Evolutionary conservation across 768 basidiomycete species (phyloP).

Genomic region (Sarcodon aspratus): DNA sequence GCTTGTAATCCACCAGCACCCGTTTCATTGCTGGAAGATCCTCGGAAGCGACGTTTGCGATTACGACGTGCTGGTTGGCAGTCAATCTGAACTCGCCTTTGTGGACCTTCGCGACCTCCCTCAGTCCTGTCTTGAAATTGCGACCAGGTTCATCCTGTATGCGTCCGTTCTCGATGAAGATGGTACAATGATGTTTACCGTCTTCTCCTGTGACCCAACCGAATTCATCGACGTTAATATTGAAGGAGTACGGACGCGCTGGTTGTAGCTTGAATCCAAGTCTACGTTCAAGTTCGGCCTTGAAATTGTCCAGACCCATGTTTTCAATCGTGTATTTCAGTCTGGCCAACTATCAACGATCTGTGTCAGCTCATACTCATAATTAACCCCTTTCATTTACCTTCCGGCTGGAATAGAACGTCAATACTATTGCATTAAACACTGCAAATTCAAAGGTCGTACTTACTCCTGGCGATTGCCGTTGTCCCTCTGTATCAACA

Average conservation of each 20-base stretch:
- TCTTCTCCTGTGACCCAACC: constrained; percentile 88
- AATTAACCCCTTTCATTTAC: constrained; percentile 2
- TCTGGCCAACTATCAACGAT: constrained; percentile 55
- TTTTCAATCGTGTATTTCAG: constrained; percentile 97
- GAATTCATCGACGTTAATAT: constrained; percentile 86
- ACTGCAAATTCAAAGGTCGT: background rate
- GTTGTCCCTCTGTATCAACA: constrained; percentile 93
- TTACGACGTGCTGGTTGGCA: constrained; percentile 87
- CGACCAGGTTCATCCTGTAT: constrained; percentile 88
- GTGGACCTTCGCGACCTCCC: constrained; percentile 89
- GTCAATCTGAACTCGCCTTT: constrained; percentile 92
- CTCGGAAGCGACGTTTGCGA: constrained; percentile 69
- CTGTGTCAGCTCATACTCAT: background rate
- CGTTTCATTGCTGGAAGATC: constrained; percentile 71
- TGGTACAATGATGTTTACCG: constrained; percentile 83
- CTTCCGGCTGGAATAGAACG: constrained; percentile 21
- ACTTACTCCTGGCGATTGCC: constrained; percentile 91
- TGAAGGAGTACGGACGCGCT: constrained; percentile 69
- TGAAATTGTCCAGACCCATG: constrained; percentile 83
- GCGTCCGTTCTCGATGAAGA: constrained; percentile 96
- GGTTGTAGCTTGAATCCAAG: constrained; percentile 72
- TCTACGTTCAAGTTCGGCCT: constrained; percentile 79
- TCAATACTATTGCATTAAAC: too few relatives aligned
- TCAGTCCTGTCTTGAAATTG: constrained; percentile 86
- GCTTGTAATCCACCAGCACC: constrained; percentile 72